Base-by-base conservation (phyloP, 345 rosid species). In the Bruguiera gymnorhiza region DNA sequence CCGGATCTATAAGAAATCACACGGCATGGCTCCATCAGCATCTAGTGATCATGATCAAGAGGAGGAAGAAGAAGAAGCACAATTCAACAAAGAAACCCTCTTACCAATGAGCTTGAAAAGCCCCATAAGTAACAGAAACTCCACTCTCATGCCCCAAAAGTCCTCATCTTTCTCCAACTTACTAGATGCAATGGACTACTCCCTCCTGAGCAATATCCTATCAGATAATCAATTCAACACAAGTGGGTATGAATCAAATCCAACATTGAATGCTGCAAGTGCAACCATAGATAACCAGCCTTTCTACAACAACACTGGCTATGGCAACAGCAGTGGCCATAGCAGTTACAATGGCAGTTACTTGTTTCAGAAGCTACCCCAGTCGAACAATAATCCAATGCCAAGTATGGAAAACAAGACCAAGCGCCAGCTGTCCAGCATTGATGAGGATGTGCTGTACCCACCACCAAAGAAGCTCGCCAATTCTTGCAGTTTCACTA, bases 1-100 rank as follows among this genome's bases (percentile, higher is more conserved):
- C 82, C 93, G 99, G 75, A 95, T 95, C 68, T 95, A 95, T 86
- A 85, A 85, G 80, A 95, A 92, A 78, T 74, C 83, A 39, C 87
- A 92, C 19, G 79, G 82, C 50, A 70, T 84, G 7, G 62, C 83
- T n/a, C 79, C 92, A 70, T 60, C 84, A 62, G 4, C 81, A 66
- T 31, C 77, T 23, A 84, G 81, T 69, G 86, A 88, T 65, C 92
- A 83, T 63, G 96, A 88, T 26, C 93, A 76, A 32, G 96, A 88
- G 58, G 89, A 76, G 63, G 75, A 82, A 54, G 86, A 84, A 29
- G 89, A 84, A 29, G 89, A 88, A 43, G 50, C 50, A 66, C 71
- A 74, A 21, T 74, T 72, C 68, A 23, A 79, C 19, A 73, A 73
- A 30, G 83, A 81, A 51, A 70, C 83, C 39, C 63, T 78, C 46